These are phyloP conservation scores for Glebionis coronaria DNA, from an alignment of 129 eudicot genomes.

Conservation along the genomic window DNA sequence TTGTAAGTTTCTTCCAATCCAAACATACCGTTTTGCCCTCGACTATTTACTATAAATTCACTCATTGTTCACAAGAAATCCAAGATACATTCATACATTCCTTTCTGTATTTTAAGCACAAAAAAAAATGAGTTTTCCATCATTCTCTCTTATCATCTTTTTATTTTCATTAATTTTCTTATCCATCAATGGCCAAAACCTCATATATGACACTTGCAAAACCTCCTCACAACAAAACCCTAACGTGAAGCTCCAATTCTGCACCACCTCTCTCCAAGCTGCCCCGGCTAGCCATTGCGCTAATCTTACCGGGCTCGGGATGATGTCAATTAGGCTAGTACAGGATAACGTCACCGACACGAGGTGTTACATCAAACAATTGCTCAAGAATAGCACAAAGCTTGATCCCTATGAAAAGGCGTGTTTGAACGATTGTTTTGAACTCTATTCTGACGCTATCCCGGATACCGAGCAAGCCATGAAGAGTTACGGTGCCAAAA, in stretches of 20 bases:
- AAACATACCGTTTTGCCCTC: slow-evolving; percentile 13
- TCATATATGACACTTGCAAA: slow-evolving; percentile 42
- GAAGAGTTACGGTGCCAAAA: slow-evolving; percentile 32
- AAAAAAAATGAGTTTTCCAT: slow-evolving; percentile 26
- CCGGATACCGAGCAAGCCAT: slow-evolving; percentile 42
- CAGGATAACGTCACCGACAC: slow-evolving; percentile 37
- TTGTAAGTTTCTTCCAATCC: slow-evolving; percentile 14
- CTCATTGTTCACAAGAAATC: slow-evolving; percentile 24
- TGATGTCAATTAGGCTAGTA: slow-evolving; percentile 33
- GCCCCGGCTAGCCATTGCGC: slow-evolving; percentile 45
- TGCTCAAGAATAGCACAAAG: slow-evolving; percentile 36
- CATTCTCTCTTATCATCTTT: slow-evolving; percentile 17
- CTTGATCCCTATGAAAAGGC: slow-evolving; percentile 32
- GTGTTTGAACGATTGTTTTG: slow-evolving; percentile 54
- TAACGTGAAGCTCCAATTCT: slow-evolving; percentile 33
- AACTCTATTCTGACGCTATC: slow-evolving; percentile 57
- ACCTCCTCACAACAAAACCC: slow-evolving; percentile 37
- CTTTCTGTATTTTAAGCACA: not conserved
- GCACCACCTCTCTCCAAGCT: slow-evolving; percentile 44
- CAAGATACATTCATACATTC: slow-evolving; percentile 12
- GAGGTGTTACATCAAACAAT: slow-evolving; percentile 30
- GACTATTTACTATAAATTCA: slow-evolving; percentile 13
- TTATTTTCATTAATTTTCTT: slow-evolving; percentile 8
- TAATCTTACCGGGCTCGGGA: slow-evolving; percentile 30
- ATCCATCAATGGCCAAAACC: slow-evolving; percentile 26